Conservation (phyloP, 1,284 basidiomycete genomes). For the Marasmius oreades region DNA sequence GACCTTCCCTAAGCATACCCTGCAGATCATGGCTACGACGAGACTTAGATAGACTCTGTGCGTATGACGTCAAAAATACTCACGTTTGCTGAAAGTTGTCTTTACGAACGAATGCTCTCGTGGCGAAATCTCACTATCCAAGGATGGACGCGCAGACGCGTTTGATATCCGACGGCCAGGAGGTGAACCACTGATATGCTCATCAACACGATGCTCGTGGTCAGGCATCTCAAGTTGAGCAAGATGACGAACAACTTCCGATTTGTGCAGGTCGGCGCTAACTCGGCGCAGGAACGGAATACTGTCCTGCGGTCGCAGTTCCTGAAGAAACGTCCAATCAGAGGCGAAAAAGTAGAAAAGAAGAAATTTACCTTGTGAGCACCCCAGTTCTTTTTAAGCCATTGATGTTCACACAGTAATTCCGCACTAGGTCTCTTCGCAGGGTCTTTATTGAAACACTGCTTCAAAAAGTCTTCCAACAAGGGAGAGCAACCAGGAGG, state of each 20-base stretch:
- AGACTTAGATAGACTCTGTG: conserved; percentile 18
- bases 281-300: conserved; percentile 91
- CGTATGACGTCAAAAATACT: conserved; percentile 27
- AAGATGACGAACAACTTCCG: conserved; percentile 57
- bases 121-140: conserved; percentile 47
- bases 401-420: conserved; percentile 82
- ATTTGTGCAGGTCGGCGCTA: conserved; percentile 78
- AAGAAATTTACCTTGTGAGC: conserved; percentile 60
- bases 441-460: conserved; percentile 91
- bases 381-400: conserved; percentile 81
- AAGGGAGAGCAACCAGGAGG: conserved; percentile 75
- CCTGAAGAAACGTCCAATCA: conserved; percentile 36
- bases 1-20: conserved; percentile 77
- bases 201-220: conserved; percentile 28
- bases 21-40: conserved; percentile 75
- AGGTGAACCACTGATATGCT: conserved; percentile 25
- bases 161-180: conserved; percentile 38
- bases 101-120: conserved; percentile 85
- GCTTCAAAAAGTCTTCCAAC: conserved; percentile 73
- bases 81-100: conserved; percentile 90
- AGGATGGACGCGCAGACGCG: conserved; percentile 31
- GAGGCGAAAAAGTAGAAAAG: neutral
- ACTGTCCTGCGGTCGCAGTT: conserved; percentile 85
- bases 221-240: conserved; percentile 53
- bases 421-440: conserved; percentile 76